Conservation (phyloP, 1,284 basidiomycete species). For the Ceratobasidium sp. region DNA sequence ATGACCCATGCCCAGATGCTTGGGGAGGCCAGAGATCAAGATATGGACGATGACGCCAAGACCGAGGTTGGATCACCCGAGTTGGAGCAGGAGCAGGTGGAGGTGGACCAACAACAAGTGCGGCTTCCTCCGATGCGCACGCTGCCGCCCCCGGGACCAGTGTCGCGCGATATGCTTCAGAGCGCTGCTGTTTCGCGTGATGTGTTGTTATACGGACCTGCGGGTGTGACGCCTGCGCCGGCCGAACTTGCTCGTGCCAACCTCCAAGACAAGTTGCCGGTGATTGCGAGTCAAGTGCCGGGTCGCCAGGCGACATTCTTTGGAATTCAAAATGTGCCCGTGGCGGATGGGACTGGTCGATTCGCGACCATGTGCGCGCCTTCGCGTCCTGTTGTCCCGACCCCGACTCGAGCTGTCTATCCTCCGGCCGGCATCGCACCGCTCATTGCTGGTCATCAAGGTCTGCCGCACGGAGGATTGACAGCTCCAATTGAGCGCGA, state of each 20-base stretch:
- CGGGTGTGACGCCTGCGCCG: conserved; percentile 19
- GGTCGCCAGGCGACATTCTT: conserved; percentile 25
- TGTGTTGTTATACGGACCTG: conserved; percentile 22
- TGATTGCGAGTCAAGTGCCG: background rate
- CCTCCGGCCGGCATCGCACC: conserved; percentile 21
- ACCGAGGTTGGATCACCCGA: conserved; percentile 15
- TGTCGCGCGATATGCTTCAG: background rate
- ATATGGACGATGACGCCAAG: conserved; percentile 10
- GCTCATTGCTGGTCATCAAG: conserved; percentile 12
- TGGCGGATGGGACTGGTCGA: conserved; percentile 8
- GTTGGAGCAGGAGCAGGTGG: background rate
- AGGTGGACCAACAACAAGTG: background rate
- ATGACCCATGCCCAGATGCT: conserved; percentile 34
- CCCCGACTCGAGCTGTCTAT: conserved; percentile 9
- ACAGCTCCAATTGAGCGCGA: conserved; percentile 8
- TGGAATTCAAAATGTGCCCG: conserved; percentile 25
- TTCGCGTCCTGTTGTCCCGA: background rate
- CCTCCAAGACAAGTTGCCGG: conserved; percentile 6
- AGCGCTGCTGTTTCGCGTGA: background rate
- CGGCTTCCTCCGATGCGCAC: background rate
- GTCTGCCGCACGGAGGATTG: conserved; percentile 20
- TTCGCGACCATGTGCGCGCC: conserved; percentile 21
- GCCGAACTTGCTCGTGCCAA: conserved; percentile 25
- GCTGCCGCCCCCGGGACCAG: background rate
- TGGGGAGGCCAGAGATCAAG: conserved; percentile 5